Evolutionary conservation across 2,329 filamentous ascomycete genomes (phyloP).

Genomic region (Aspergillus japonicus): DNA sequence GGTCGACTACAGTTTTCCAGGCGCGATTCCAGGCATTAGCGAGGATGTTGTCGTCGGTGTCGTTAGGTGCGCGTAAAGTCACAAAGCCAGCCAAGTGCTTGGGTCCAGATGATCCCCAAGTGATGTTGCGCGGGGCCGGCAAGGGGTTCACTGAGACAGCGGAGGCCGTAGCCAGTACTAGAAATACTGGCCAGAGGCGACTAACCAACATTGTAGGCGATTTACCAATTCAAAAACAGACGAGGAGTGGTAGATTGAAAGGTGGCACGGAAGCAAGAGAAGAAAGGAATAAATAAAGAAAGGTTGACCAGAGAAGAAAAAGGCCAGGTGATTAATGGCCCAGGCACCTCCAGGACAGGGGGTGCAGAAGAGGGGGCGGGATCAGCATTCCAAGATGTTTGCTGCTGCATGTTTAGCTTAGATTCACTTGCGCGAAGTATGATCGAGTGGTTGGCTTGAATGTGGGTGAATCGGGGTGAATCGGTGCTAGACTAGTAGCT

Average conservation of each 20-base stretch:
- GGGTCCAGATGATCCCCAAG: constrained; percentile 54
- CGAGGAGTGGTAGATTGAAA: not conserved
- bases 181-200: constrained; percentile 25
- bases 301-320: not conserved
- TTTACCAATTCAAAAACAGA: not conserved
- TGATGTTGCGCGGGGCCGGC: constrained; percentile 54
- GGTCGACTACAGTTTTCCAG: constrained; percentile 46
- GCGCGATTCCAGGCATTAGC: constrained; percentile 52
- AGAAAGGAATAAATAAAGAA: not conserved
- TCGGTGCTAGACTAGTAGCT: not conserved
- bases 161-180: constrained; percentile 38
- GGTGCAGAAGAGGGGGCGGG: not conserved
- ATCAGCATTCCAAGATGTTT: not conserved
- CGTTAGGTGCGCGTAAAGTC: constrained; percentile 38
- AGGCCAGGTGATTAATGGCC: constrained; percentile 1
- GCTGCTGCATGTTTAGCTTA: not conserved
- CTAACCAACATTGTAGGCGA: constrained; percentile 27
- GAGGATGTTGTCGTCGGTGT: constrained; percentile 35
- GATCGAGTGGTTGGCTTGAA: not conserved
- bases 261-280: constrained; percentile 1
- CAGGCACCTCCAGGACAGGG: not conserved
- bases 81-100: constrained; percentile 43
- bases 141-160: constrained; percentile 56
- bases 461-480: not conserved
- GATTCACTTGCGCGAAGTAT: not conserved